Evolutionary conservation across 306 rosid genomes (phyloP).

Genomic region (Cucumis melo): DNA sequence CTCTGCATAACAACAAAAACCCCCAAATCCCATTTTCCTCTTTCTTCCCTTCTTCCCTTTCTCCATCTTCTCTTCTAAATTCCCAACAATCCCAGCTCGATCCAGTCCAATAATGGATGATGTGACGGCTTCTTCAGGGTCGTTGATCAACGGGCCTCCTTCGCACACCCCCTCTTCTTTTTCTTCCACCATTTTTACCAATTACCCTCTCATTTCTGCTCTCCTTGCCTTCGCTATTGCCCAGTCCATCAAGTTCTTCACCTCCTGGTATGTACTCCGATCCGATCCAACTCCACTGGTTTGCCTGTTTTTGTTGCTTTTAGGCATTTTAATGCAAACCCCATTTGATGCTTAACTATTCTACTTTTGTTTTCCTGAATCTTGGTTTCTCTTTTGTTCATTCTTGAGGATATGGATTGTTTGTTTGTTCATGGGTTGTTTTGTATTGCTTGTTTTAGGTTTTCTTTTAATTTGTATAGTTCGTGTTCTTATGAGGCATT

Average conservation of each 20-base stretch:
- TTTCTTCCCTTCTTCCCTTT: background rate
- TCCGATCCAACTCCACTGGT: background rate
- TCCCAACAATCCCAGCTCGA: background rate
- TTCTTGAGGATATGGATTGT: background rate
- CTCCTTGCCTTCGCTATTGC: constrained; percentile 45
- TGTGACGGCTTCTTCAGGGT: constrained; percentile 12
- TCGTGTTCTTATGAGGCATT: background rate
- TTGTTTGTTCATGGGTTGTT: background rate
- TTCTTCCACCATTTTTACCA: constrained; percentile 26
- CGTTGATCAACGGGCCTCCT: constrained; percentile 7
- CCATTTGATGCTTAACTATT: background rate
- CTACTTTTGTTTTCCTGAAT: background rate
- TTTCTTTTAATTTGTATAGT: background rate
- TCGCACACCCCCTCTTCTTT: constrained; percentile 5
- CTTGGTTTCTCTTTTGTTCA: background rate
- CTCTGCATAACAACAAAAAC: background rate
- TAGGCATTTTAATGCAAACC: background rate
- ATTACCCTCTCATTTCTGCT: constrained; percentile 56
- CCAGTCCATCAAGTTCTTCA: constrained; percentile 48
- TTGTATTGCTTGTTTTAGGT: background rate
- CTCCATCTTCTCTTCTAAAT: background rate
- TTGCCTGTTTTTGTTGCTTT: background rate
- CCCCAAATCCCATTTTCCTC: background rate
- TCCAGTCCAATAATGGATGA: constrained; percentile 15
- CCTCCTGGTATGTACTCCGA: constrained; percentile 27